phyloP scores from a whole-genome alignment of 2,329 filamentous ascomycete species.

The Fusarium siculi region DNA sequence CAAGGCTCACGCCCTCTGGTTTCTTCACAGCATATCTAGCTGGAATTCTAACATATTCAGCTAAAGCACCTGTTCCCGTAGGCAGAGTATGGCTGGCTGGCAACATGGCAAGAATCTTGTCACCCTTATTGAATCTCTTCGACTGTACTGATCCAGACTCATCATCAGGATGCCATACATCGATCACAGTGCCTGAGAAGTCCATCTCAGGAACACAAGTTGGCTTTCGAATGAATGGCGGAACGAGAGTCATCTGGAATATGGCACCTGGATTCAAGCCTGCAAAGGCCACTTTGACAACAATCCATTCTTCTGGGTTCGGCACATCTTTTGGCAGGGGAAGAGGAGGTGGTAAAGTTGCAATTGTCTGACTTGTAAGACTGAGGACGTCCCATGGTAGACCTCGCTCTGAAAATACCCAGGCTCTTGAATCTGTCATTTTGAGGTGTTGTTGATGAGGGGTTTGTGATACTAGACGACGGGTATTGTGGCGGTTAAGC shows the following conservation, averaged over 20 bases:
- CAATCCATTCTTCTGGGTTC: conserved; percentile 49
- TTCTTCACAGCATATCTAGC: conserved; percentile 48
- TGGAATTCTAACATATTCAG: conserved; percentile 52
- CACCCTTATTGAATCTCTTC: conserved; percentile 1
- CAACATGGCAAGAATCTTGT: conserved; percentile 2
- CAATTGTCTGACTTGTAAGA: neutral
- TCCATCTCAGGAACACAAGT: conserved; percentile 56
- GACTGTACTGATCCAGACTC: conserved; percentile 15
- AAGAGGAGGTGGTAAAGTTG: conserved; percentile 10
- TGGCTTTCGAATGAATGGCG: conserved; percentile 50
- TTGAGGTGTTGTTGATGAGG: neutral
- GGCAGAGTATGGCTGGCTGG: conserved; percentile 5
- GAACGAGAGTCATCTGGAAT: conserved; percentile 55
- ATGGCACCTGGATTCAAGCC: conserved; percentile 59
- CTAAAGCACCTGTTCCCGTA: conserved; percentile 51
- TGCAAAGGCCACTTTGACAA: conserved; percentile 55
- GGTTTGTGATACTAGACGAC: neutral
- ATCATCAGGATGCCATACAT: conserved; percentile 47
- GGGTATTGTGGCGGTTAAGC: neutral
- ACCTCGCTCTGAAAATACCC: conserved; percentile 1
- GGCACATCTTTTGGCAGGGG: conserved; percentile 45
- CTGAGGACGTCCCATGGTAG: conserved; percentile 2
- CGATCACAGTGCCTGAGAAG: conserved; percentile 54
- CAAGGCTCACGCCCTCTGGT: conserved; percentile 44
- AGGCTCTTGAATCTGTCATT: neutral